Percentiles rank a stretch among this genome's conserved stretches.
phyloP scores from a whole-genome alignment of 305 asterid species.

The Fraxinus nigra region DNA sequence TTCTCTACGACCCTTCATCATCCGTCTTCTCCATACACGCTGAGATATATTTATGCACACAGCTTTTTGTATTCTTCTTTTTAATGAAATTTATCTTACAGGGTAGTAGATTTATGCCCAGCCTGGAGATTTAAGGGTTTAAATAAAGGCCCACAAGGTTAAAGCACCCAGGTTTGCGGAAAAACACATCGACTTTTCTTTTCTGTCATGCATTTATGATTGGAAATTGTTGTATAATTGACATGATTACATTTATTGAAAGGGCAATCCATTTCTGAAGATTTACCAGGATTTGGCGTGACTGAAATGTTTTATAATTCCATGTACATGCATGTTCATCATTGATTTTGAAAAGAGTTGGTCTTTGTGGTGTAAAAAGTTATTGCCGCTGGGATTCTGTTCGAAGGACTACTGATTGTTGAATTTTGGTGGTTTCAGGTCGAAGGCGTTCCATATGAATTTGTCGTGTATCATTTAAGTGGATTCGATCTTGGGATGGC shows the following conservation, averaged over 20 bases:
- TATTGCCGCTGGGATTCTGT: background rate
- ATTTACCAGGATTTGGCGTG: slow-evolving; percentile 4
- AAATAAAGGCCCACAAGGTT: slow-evolving; percentile 13
- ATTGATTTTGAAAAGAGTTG: background rate
- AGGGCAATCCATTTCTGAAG: background rate
- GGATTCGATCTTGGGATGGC: background rate
- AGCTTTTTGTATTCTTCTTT: background rate
- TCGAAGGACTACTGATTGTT: background rate
- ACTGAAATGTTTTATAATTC: background rate
- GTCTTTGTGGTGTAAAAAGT: background rate
- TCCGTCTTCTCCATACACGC: background rate
- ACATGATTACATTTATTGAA: background rate
- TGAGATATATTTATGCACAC: background rate
- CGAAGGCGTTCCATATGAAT: background rate
- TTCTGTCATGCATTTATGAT: slow-evolving; percentile 22
- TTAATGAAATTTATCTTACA: slow-evolving; percentile 26
- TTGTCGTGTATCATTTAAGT: background rate
- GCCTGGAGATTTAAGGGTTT: slow-evolving; percentile 21
- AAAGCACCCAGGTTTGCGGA: slow-evolving; percentile 5
- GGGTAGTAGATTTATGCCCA: slow-evolving; percentile 16
- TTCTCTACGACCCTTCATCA: slow-evolving; percentile 22
- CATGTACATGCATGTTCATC: background rate
- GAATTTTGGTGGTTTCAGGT: background rate
- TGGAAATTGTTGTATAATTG: slow-evolving; percentile 21
- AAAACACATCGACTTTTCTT: slow-evolving; percentile 23